These are phyloP conservation scores for Acer saccharum DNA, from an alignment of 345 rosid genomes.

Conservation along the genomic window DNA sequence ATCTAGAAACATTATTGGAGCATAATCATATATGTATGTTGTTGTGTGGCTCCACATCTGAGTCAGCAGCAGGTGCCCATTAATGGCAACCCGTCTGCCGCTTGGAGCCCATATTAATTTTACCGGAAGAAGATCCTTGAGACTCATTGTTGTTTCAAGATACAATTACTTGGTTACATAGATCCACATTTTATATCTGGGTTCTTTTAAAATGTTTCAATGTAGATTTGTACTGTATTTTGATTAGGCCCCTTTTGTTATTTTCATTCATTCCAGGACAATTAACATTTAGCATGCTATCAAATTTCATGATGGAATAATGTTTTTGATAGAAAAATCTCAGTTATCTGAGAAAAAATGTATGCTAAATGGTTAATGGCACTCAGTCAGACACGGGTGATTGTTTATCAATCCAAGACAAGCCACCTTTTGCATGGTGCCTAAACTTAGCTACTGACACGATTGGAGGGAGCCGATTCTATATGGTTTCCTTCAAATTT, in stretches of 20 bases:
- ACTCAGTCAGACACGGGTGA: constrained; percentile 40
- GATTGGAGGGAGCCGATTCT: constrained; percentile 20
- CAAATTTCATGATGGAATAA: neutral
- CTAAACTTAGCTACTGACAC: constrained; percentile 32
- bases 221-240: neutral
- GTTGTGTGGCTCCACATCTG: constrained; percentile 32
- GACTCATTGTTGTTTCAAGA: constrained; percentile 31
- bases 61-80: constrained; percentile 46
- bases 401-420: constrained; percentile 25
- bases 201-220: too few species aligned
- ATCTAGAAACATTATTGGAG: neutral
- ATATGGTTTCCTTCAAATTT: constrained; percentile 26
- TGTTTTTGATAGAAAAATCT: neutral
- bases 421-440: constrained; percentile 42
- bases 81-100: constrained; percentile 46
- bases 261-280: neutral
- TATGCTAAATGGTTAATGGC: constrained; percentile 4
- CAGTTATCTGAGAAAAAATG: neutral
- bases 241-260: neutral
- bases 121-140: constrained; percentile 31
- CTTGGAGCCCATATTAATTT: constrained; percentile 38
- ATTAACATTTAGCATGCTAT: too few species aligned
- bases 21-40: neutral
- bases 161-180: constrained; percentile 26
- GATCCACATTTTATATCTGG: too few species aligned